phyloP scores from a whole-genome alignment of 108 stramenopile species.

The Parietichytrium sp. region DNA sequence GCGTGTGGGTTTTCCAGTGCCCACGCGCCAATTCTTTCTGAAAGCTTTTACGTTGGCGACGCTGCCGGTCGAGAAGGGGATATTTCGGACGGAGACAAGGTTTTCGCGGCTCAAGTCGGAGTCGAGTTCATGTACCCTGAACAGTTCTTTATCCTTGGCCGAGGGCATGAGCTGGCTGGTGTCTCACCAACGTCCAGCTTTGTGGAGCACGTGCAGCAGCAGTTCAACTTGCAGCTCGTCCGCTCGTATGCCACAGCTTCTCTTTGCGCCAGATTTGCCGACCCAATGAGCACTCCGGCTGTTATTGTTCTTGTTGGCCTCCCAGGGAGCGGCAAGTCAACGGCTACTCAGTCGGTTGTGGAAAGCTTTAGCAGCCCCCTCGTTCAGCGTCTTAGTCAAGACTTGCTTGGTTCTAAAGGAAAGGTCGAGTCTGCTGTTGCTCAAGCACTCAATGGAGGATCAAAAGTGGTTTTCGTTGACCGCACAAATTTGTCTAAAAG shows the following conservation, averaged over 20 bases:
- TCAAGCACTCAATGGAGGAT: neutral
- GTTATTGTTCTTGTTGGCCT: conserved; percentile 6
- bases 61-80: conserved; percentile 28
- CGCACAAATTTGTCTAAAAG: neutral
- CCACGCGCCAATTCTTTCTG: too few relatives aligned
- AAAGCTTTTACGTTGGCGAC: conserved; percentile 19
- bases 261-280: neutral
- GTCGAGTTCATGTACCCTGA: neutral
- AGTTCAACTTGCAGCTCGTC: neutral
- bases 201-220: too few relatives aligned
- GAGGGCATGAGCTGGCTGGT: neutral
- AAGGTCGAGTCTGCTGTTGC: neutral
- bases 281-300: neutral
- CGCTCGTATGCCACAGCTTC: too few relatives aligned
- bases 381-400: neutral
- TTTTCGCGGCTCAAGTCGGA: neutral
- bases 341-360: too few relatives aligned
- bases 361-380: too few relatives aligned
- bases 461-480: neutral
- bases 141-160: conserved; percentile 7
- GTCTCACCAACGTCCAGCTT: neutral
- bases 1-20: neutral
- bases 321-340: neutral
- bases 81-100: neutral
- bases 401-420: neutral